A percentile compares a stretch with the other conserved stretches of the same genome.
Conservation (phyloP, 148 eudicot species). For the Dianthus caryophyllus region DNA sequence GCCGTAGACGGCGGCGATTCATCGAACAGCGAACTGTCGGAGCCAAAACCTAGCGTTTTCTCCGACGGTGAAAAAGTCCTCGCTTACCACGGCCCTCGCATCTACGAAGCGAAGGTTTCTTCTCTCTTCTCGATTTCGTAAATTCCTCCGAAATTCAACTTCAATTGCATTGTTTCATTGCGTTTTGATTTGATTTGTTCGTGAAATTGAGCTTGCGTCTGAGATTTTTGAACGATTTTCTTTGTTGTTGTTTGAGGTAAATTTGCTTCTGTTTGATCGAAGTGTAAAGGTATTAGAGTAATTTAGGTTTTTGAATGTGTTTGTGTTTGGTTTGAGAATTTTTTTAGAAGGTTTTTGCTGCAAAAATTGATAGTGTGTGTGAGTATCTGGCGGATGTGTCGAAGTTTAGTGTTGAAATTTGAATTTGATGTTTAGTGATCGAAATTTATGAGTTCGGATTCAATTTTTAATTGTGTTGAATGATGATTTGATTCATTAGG, state of each 20-base stretch:
- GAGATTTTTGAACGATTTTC: background rate
- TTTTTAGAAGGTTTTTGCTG: too few species aligned
- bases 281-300: background rate
- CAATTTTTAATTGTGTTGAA: background rate
- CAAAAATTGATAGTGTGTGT: background rate
- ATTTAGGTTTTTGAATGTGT: conserved; percentile 12
- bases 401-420: background rate
- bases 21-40: conserved; percentile 51
- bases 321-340: too few species aligned
- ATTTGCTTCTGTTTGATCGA: background rate
- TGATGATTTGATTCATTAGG: background rate
- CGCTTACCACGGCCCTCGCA: conserved; percentile 93
- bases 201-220: background rate
- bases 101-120: conserved; percentile 89
- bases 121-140: conserved; percentile 13
- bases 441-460: too few species aligned
- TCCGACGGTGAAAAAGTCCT: conserved; percentile 84
- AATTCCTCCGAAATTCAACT: background rate
- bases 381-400: background rate
- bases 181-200: background rate
- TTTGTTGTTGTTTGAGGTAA: too few species aligned
- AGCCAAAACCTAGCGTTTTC: conserved; percentile 40
- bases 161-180: background rate
- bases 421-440: background rate
- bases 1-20: conserved; percentile 36